Evolutionary conservation across 441 rosid species (phyloP).

Genomic region (Jatropha multifida): DNA sequence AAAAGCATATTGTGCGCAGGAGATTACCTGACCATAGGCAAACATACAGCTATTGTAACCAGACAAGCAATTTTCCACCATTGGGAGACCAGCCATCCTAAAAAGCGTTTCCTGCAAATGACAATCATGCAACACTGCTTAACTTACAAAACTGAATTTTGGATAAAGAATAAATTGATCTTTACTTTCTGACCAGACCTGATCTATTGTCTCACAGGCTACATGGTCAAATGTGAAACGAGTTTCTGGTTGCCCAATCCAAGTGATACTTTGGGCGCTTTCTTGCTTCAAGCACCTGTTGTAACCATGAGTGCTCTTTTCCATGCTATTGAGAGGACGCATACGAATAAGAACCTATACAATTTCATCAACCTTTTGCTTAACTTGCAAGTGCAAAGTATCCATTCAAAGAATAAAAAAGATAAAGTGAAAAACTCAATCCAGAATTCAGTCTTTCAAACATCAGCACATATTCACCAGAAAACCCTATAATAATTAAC

Average conservation of each 20-base stretch:
- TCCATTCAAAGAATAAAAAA: background rate
- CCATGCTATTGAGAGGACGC: constrained; percentile 90
- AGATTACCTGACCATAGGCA: constrained; percentile 94
- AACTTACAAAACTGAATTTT: background rate
- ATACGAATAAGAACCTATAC: constrained; percentile 84
- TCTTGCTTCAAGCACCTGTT: constrained; percentile 95
- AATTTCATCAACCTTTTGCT: constrained; percentile 11
- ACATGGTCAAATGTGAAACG: constrained; percentile 92
- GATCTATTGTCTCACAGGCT: constrained; percentile 94
- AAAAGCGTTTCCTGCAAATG: constrained; percentile 81
- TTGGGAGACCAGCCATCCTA: constrained; percentile 85
- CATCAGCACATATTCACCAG: background rate
- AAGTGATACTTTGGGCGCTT: constrained; percentile 71
- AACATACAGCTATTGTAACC: constrained; percentile 99
- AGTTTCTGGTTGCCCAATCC: constrained; percentile 91
- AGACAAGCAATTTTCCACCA: constrained; percentile 98
- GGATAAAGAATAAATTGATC: background rate
- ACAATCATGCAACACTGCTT: constrained; percentile 6
- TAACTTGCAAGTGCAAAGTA: background rate
- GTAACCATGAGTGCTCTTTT: constrained; percentile 69
- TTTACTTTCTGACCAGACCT: constrained; percentile 49
- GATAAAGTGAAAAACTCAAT: background rate
- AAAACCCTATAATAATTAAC: background rate
- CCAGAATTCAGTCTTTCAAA: background rate
- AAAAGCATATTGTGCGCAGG: constrained; percentile 2